phyloP scores from a whole-genome alignment of 2,329 filamentous ascomycete species.

The Fusarium verticillioides region DNA sequence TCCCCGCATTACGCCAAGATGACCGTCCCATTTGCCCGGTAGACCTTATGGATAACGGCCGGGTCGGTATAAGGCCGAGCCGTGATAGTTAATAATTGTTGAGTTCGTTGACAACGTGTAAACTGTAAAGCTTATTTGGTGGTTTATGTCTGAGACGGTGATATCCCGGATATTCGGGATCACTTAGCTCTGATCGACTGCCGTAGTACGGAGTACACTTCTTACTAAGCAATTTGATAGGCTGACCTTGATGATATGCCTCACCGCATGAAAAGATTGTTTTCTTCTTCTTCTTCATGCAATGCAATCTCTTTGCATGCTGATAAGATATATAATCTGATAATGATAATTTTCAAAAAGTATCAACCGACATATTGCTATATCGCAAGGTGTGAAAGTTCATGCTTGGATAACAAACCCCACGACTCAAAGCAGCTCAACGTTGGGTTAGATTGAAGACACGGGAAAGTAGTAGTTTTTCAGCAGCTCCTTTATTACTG shows the following conservation, averaged over 20 bases:
- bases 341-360: neutral
- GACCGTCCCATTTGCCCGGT: constrained; percentile 27
- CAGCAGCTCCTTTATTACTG: neutral
- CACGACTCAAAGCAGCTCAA: neutral
- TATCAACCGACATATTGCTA: neutral
- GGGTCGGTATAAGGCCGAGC: constrained; percentile 24
- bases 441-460: neutral
- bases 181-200: neutral
- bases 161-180: constrained; percentile 35
- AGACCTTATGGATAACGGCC: constrained; percentile 19
- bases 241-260: neutral
- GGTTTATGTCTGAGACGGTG: constrained; percentile 6
- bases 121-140: constrained; percentile 9
- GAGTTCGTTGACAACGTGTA: neutral
- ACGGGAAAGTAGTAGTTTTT: neutral
- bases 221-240: neutral
- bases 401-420: neutral
- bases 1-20: constrained; percentile 25
- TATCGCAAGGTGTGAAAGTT: neutral
- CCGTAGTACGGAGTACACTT: neutral
- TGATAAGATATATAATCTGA: neutral
- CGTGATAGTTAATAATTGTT: neutral
- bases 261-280: neutral
- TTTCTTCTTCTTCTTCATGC: neutral
- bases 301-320: neutral